These are phyloP conservation scores for Xylaria castorea DNA, from an alignment of 495 filamentous ascomycete species.

Conservation along the genomic window DNA sequence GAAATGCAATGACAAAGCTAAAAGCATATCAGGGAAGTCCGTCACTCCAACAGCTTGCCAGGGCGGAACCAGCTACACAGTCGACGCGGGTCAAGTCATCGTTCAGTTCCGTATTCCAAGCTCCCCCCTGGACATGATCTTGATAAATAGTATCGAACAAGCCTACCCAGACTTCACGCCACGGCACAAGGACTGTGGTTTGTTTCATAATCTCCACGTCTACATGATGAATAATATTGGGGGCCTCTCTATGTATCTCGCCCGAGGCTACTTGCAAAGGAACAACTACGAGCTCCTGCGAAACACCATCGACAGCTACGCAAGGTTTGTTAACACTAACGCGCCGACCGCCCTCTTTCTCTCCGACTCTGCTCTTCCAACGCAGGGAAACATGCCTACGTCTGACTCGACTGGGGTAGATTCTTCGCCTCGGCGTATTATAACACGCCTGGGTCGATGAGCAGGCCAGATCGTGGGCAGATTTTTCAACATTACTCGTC, in stretches of 20 bases:
- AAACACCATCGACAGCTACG: slow-evolving; percentile 18
- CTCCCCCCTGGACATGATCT: slow-evolving; percentile 10
- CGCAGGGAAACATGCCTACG: neutral
- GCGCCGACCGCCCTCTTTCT: neutral
- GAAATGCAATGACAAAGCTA: slow-evolving; percentile 16
- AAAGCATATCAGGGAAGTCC: neutral
- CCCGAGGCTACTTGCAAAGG: neutral
- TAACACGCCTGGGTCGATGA: neutral
- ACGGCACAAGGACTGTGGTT: neutral
- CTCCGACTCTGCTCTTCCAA: neutral
- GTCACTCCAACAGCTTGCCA: slow-evolving; percentile 12
- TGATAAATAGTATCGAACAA: neutral
- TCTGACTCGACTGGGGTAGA: neutral
- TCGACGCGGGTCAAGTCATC: neutral
- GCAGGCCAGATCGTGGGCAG: neutral
- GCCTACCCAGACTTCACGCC: slow-evolving; percentile 18
- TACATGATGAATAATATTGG: slow-evolving; percentile 6
- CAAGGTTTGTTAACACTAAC: slow-evolving; percentile 15
- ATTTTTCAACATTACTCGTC: neutral
- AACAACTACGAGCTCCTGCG: slow-evolving; percentile 23
- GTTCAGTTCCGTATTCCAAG: slow-evolving; percentile 16
- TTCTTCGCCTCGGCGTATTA: slow-evolving; percentile 10
- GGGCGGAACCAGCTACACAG: slow-evolving; percentile 25
- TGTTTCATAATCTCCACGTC: slow-evolving; percentile 1
- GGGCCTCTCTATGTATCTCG: slow-evolving; percentile 10